Evolutionary conservation across 805 yeast genomes (phyloP), one percentile per base, ranked within the genome.

Genomic region (Saccharomycopsis fibuligera): DNA sequence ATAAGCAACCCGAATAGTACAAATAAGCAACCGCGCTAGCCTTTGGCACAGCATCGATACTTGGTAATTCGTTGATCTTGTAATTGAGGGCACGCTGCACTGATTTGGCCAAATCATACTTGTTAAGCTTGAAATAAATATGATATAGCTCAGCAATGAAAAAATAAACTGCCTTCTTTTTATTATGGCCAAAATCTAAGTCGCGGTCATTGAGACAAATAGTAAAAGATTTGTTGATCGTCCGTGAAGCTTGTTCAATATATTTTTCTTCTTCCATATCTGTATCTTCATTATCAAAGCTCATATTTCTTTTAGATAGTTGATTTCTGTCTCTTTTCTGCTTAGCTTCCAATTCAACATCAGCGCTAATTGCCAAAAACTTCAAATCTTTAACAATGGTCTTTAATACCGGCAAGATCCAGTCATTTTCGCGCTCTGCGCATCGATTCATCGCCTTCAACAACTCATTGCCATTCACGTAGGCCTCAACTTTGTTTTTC

Each of bases 171-270:
- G 82, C 85, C 54, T 65, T 63, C 57, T 81, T 73, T 59, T 85
- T 83, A 52, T 83, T 76, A 12, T 58, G 57, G 0, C 41, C 44
- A 19, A 62, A 42, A 24, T 74, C 75, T n/a, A 77, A 74, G 52
- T 79, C 79, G 50, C 90, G 74, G 63, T 89, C 96, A 54, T 85
- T 86, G 39, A 89, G 68, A 54, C 95, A 86, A 3, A 84, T 60
- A 50, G 83, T 86, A 66, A 87, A 84, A 5, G 90, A 76, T 51
- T 79, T 73, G 62, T 87, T 88, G 47, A 88, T 70, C 2, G 82
- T 72, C 52, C 80, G 68, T 0, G 86, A 81, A 37, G 86, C 74
- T 40, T 68, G 70, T 49, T 80, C 85, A 35, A 74, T 59, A 39
- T 51, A 75, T 22, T 41, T 42, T 17, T 48, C 51, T 19, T 22